These are phyloP conservation scores for Malassezia caprae DNA, from an alignment of 1,284 basidiomycete genomes.

Conservation along the genomic window DNA sequence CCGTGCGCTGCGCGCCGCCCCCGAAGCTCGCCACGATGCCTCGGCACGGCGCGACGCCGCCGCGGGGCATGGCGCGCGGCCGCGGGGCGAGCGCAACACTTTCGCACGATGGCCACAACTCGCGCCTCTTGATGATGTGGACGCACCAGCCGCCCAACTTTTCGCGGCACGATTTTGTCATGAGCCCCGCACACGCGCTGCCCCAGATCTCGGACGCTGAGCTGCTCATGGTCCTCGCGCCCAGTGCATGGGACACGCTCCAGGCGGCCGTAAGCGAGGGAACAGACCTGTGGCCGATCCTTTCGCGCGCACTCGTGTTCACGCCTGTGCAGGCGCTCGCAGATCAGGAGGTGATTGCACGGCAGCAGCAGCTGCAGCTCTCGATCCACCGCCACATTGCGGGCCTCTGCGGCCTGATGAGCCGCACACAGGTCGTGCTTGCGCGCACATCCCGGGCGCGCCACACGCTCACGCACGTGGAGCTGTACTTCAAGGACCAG, in stretches of 20 bases:
- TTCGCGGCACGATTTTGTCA: conserved; percentile 36
- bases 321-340: conserved; percentile 25
- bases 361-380: conserved; percentile 35
- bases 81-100: not conserved
- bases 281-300: not conserved
- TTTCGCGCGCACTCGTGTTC: conserved; percentile 28
- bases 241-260: not conserved
- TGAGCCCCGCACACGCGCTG: conserved; percentile 35
- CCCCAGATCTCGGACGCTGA: conserved; percentile 34
- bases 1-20: not conserved
- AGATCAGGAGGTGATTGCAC: conserved; percentile 29
- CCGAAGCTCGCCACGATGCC: not conserved
- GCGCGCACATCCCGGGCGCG: conserved; percentile 26
- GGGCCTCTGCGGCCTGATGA: conserved; percentile 31
- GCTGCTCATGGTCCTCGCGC: conserved; percentile 28
- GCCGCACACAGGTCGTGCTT: conserved; percentile 34
- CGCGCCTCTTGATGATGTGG: conserved; percentile 26
- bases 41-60: not conserved
- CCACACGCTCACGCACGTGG: conserved; percentile 40
- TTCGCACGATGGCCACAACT: conserved; percentile 7
- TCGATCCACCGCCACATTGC: conserved; percentile 35
- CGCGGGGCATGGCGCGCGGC: not conserved
- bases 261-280: not conserved
- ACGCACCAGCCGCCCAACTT: conserved; percentile 45
- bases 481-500: conserved; percentile 47